Evolutionary conservation across 2,329 filamentous ascomycete genomes (phyloP).

Genomic region (Colletotrichum tropicicola): DNA sequence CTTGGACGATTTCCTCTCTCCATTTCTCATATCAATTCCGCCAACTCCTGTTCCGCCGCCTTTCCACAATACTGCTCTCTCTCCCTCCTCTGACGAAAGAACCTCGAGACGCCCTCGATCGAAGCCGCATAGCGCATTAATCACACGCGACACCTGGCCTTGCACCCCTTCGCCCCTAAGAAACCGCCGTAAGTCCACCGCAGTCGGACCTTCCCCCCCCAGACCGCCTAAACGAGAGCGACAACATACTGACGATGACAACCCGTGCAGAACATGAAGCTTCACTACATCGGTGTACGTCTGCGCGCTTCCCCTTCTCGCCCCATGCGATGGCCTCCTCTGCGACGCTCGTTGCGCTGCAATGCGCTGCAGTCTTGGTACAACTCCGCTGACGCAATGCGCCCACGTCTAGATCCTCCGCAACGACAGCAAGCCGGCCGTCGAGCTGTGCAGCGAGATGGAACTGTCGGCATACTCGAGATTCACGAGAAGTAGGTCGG

Average conservation of each 20-base stretch:
- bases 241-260: constrained; percentile 3
- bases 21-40: constrained; percentile 9
- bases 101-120: not conserved
- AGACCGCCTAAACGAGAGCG: constrained; percentile 13
- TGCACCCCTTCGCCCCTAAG: constrained; percentile 1
- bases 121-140: not conserved
- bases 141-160: not conserved
- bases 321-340: not conserved
- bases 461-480: constrained; percentile 82
- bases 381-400: constrained; percentile 8
- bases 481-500: constrained; percentile 76
- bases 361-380: not conserved
- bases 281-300: constrained; percentile 86
- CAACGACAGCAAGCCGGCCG: constrained; percentile 78
- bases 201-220: not conserved
- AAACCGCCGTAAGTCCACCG: constrained; percentile 23
- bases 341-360: not conserved
- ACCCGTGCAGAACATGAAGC: constrained; percentile 72
- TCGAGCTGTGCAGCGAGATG: constrained; percentile 80
- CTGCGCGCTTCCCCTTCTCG: no score
- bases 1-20: constrained; percentile 15
- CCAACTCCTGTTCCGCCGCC: not conserved
- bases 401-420: constrained; percentile 73
- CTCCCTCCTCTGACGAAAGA: not conserved
- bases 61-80: not conserved